These are phyloP conservation scores for Irpex rosettiformis DNA, from an alignment of 1,284 basidiomycete species.

Conservation along the genomic window DNA sequence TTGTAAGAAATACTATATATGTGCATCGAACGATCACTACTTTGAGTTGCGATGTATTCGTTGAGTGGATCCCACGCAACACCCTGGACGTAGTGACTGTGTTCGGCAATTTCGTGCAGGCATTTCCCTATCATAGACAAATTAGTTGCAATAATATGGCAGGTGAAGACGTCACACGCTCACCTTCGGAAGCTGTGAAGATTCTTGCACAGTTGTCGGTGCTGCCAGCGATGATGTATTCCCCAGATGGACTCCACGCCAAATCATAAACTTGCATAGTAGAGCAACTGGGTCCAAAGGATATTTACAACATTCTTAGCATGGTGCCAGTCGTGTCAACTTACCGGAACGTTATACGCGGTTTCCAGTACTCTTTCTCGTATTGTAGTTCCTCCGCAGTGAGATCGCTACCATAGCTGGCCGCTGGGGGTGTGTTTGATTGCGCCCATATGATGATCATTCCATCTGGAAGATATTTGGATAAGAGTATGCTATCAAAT, in stretches of 20 bases:
- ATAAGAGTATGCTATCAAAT: neutral
- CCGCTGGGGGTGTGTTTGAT: slow-evolving; percentile 67
- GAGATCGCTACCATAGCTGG: slow-evolving; percentile 75
- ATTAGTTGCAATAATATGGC: slow-evolving; percentile 14
- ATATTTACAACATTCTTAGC: neutral
- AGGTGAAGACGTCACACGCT: slow-evolving; percentile 16
- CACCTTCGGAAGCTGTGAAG: slow-evolving; percentile 76
- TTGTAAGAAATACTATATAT: slow-evolving; percentile 80
- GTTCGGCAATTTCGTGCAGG: slow-evolving; percentile 83
- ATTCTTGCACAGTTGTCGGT: slow-evolving; percentile 95
- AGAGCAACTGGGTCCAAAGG: slow-evolving; percentile 52
- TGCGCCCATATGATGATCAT: slow-evolving; percentile 96
- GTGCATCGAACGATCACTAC: slow-evolving; percentile 89
- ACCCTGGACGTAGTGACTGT: slow-evolving; percentile 93
- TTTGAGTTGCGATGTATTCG: slow-evolving; percentile 93
- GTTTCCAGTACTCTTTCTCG: slow-evolving; percentile 96
- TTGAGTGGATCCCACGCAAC: slow-evolving; percentile 96
- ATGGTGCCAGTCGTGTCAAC: slow-evolving; percentile 17
- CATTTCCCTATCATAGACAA: slow-evolving; percentile 57
- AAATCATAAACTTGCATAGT: slow-evolving; percentile 97
- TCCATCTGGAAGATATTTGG: slow-evolving; percentile 61
- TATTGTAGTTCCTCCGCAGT: slow-evolving; percentile 75
- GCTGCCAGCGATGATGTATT: slow-evolving; percentile 91
- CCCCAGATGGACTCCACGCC: slow-evolving; percentile 94
- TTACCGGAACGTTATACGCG: slow-evolving; percentile 84